Percentiles rank a stretch among this genome's conserved stretches.
Conservation (phyloP, 176 grass and related monocot genomes). For the Musa schizocarpa region DNA sequence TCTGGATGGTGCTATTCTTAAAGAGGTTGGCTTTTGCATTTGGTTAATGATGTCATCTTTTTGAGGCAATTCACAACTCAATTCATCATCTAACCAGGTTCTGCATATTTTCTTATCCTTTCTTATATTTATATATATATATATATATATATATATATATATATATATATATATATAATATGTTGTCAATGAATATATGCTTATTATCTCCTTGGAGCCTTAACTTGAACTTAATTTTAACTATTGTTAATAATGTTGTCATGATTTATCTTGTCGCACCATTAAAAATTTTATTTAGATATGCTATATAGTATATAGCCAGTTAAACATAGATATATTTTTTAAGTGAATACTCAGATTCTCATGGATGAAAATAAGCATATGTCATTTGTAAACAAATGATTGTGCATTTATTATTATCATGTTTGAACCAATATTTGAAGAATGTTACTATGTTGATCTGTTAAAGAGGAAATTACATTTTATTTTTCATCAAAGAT, state of each 20-base stretch:
- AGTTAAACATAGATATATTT: background rate
- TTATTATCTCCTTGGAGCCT: background rate
- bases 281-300: no score
- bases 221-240: background rate
- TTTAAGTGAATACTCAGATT: no score
- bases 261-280: background rate
- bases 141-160: no score
- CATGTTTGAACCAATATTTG: no score
- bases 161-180: no score
- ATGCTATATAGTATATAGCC: no score
- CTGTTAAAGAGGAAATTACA: background rate
- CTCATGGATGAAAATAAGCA: no score
- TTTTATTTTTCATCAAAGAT: no score
- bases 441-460: background rate
- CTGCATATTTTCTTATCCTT: background rate
- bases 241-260: background rate
- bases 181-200: background rate
- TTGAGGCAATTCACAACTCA: background rate
- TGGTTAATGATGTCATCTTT: background rate
- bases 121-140: no score
- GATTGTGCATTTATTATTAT: background rate
- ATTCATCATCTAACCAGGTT: background rate
- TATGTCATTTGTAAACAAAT: background rate
- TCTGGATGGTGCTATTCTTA: constrained; percentile 86
- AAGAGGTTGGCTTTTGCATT: constrained; percentile 48